Evolutionary conservation across 2,329 filamentous ascomycete genomes (phyloP).

Genomic region (Emmonsia crescens): DNA sequence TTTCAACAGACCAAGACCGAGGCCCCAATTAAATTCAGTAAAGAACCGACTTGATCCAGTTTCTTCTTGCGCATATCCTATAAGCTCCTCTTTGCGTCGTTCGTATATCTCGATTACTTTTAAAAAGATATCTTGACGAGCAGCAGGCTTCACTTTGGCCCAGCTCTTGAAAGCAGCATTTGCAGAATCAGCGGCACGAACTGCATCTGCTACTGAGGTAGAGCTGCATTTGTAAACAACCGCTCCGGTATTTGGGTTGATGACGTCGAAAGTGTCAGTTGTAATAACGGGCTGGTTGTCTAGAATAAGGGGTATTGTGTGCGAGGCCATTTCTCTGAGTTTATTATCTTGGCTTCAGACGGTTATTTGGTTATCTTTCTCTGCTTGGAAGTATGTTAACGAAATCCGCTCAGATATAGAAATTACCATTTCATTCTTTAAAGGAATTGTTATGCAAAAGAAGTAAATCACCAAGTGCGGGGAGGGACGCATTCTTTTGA

Average conservation of each 20-base stretch:
- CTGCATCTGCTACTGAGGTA: constrained; percentile 45
- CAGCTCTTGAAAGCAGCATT: constrained; percentile 59
- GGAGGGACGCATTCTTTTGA: no score
- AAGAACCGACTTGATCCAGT: constrained; percentile 40
- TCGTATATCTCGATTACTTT: constrained; percentile 55
- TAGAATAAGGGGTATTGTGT: constrained; percentile 32
- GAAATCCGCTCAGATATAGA: background rate
- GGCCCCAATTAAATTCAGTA: constrained; percentile 25
- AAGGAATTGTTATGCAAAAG: background rate
- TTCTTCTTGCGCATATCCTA: constrained; percentile 48
- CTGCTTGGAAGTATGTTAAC: background rate
- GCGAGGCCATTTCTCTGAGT: background rate
- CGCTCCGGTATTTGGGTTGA: constrained; percentile 45
- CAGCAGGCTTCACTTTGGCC: constrained; percentile 49
- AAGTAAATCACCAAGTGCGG: background rate
- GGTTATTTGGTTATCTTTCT: background rate
- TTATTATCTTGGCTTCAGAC: background rate
- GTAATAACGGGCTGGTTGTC: constrained; percentile 34
- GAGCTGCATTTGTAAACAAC: constrained; percentile 46
- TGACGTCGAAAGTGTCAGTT: constrained; percentile 38
- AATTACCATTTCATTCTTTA: background rate
- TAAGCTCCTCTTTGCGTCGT: constrained; percentile 49
- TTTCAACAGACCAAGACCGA: constrained; percentile 30
- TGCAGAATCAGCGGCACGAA: constrained; percentile 49
- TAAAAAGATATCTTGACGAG: constrained; percentile 50